These are phyloP conservation scores for Plasmodiophora brassicae DNA, from an alignment of 208 protist genomes.

Conservation along the genomic window DNA sequence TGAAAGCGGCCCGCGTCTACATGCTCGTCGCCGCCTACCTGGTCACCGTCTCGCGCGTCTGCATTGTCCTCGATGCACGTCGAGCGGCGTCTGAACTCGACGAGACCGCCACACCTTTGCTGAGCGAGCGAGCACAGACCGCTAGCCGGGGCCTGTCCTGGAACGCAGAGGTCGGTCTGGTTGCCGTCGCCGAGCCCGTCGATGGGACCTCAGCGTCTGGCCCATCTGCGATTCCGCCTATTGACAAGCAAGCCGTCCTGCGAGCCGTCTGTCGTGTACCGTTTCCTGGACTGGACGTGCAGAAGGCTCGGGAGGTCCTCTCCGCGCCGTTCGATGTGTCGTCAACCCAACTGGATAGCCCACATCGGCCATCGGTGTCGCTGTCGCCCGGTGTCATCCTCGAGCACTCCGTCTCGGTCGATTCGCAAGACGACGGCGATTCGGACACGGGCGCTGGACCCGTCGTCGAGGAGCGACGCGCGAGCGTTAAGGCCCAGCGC, in stretches of 20 bases:
- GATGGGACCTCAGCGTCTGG: background rate
- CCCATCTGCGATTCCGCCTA: background rate
- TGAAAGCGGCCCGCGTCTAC: background rate
- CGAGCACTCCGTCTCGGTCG: background rate
- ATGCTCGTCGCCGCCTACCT: background rate
- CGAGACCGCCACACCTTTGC: background rate
- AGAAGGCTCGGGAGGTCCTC: conserved; percentile 1
- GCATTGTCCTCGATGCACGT: background rate
- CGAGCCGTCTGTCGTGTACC: background rate
- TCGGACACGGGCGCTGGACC: background rate
- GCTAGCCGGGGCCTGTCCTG: background rate
- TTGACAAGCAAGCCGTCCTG: background rate
- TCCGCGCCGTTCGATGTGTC: background rate
- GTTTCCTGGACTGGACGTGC: background rate
- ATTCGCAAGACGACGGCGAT: no score
- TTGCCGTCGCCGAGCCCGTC: background rate
- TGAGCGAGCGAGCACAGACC: background rate
- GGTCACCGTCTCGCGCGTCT: background rate
- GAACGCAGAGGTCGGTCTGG: background rate
- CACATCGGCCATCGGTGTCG: background rate
- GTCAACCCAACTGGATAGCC: background rate
- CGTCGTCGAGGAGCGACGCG: no score
- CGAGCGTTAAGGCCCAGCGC: no score
- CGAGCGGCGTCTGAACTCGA: background rate
- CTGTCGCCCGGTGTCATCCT: background rate